Evolutionary conservation across 2,329 filamentous ascomycete genomes (phyloP).

Genomic region (Hawksworthiomyces lignivorus): DNA sequence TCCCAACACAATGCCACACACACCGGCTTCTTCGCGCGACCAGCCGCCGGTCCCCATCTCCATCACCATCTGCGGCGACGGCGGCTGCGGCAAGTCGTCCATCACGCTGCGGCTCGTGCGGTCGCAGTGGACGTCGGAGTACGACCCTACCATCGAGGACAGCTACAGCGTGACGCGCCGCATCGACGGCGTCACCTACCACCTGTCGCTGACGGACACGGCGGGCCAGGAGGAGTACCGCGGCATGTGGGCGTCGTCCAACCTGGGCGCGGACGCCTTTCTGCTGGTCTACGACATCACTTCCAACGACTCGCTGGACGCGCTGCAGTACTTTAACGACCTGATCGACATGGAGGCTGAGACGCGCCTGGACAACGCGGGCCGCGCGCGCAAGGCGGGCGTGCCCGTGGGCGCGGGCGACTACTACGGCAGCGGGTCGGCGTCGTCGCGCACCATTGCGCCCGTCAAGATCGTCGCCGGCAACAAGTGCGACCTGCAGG

Average conservation of each 20-base stretch:
- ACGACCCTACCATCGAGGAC: slow-evolving; percentile 76
- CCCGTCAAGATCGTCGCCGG: slow-evolving; percentile 79
- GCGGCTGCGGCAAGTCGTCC: slow-evolving; percentile 77
- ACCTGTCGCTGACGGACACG: slow-evolving; percentile 72
- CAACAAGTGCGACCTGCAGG: slow-evolving; percentile 78
- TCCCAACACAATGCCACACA: slow-evolving; percentile 8
- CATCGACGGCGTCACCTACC: slow-evolving; percentile 74
- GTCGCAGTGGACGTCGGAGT: slow-evolving; percentile 77
- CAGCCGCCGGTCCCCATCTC: slow-evolving; percentile 50
- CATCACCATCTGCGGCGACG: slow-evolving; percentile 81
- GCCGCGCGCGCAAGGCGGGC: slow-evolving; percentile 41
- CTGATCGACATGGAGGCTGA: slow-evolving; percentile 79
- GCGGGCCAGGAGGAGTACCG: slow-evolving; percentile 88
- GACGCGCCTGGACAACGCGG: slow-evolving; percentile 55
- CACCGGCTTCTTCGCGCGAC: slow-evolving; percentile 15
- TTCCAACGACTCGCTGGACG: slow-evolving; percentile 56
- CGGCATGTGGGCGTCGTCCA: slow-evolving; percentile 74
- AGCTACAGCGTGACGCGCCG: slow-evolving; percentile 75
- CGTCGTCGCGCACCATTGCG: slow-evolving; percentile 44
- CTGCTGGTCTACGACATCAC: slow-evolving; percentile 87
- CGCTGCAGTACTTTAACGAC: slow-evolving; percentile 71
- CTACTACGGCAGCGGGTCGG: slow-evolving; percentile 18
- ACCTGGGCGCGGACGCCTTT: slow-evolving; percentile 74
- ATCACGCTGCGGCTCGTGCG: slow-evolving; percentile 77
- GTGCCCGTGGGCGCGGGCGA: slow-evolving; percentile 22